Base-by-base conservation (phyloP, 345 rosid species). In the Adansonia digitata region DNA sequence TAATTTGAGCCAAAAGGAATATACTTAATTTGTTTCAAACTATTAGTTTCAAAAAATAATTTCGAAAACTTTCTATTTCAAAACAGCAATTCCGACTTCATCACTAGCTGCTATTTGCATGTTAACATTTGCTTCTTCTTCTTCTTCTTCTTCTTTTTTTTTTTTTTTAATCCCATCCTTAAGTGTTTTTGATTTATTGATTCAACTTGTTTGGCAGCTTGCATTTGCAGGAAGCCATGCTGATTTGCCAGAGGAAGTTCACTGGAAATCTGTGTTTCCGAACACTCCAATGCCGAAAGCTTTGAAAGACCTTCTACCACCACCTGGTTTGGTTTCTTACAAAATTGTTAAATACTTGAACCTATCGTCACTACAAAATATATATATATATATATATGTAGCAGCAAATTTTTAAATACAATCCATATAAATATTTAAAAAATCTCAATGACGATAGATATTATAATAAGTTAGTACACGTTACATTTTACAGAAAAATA, bases 161-260 rank as follows among this genome's bases (percentile, higher is more conserved):
- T n/a, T n/a, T n/a, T n/a, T n/a, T n/a, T n/a, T n/a, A n/a, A n/a
- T n/a, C n/a, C n/a, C n/a, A n/a, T n/a, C n/a, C n/a, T n/a, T n/a
- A n/a, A n/a, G n/a, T n/a, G n/a, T 5, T 14, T 14, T 60, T 60
- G 7, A n/a, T 18, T 37, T 14, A 17, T 15, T 17, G 11, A 42
- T 42, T 6, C 20, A 61, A 31, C 39, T 31, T 60, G 7, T 46
- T 5, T 46, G 37, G 83, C 80, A 88, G 92, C 61, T 88, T 61
- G 81, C 77, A 45, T 40, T 83, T 39, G 86, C 56, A 57, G 84
- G 79, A 42, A 75, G 74, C 56, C 82, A 81, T 67, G 94, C 86
- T 49, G 84, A 78, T 35, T 7, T 76, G 4, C 43, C 87, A 34
- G 88, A 86, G 18, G 83, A 88, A 42, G 71, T 61, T 26, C 85